Base-by-base conservation (phyloP, 208 protist genomes). In the Leishmania lainsoni region DNA sequence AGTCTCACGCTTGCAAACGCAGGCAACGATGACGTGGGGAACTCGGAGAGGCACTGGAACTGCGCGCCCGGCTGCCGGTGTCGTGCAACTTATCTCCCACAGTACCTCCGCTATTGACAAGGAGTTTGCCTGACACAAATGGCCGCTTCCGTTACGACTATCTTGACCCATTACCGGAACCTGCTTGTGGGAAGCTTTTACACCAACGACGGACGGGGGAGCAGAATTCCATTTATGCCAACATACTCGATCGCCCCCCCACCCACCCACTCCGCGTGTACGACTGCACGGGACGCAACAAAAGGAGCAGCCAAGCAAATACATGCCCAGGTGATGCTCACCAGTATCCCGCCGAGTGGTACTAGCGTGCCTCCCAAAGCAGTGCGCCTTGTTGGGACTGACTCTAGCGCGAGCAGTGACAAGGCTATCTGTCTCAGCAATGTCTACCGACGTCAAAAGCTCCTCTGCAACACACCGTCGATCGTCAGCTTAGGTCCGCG, bases 141-240 rank as follows among this genome's bases (percentile, higher is more conserved):
- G 81, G 75, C 81, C 75, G 76, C 56, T 81, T 70, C 59, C 77
- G 77, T 48, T 81, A 61, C 66, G 56, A 65, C 61, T 71, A 32
- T 58, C 32, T 39, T 54, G 26, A 65, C 73, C 52, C 77, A 77
- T 61, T 81, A 81, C 76, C 77, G 29, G 22, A 32, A 76, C 48
- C 56, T 78, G 56, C 54, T 75, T 8, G 22, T 66, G 29, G 71
- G 35, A 72, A n/a, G 22, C 63, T 39, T 68, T 63, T 59, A 76
- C 74, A 69, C 29, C 79, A 51, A 61, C 75, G 76, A 49, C 54
- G 17, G 81, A 85, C 29, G 26, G 12, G 26, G 73, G 79, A 39
- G 35, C 63, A 81, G 49, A 56, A 81, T 39, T 10, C 3, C 26
- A 74, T 78, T 29, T 81, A 72, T 29, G 32, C 29, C n/a, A 85